These are phyloP conservation scores for Alternaria longipes DNA, from an alignment of 2,329 filamentous ascomycete species.

Conservation along the genomic window DNA sequence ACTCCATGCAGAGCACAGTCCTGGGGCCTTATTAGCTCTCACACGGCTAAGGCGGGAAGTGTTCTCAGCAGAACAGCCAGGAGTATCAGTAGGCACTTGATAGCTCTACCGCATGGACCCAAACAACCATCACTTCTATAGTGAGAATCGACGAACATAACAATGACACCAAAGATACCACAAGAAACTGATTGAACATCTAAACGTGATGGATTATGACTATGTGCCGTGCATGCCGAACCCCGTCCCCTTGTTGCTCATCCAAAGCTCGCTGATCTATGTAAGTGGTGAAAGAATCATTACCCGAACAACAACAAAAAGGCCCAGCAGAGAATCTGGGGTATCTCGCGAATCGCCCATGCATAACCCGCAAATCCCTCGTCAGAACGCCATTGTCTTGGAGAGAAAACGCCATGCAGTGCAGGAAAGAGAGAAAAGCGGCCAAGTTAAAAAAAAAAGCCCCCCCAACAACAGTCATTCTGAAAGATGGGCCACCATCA, in stretches of 20 bases:
- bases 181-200: constrained; percentile 1
- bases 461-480: background rate
- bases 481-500: background rate
- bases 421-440: constrained; percentile 4
- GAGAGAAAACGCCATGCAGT: constrained; percentile 15
- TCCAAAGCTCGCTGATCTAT: constrained; percentile 14
- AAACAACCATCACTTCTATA: background rate
- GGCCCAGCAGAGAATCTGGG: constrained; percentile 13
- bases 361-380: background rate
- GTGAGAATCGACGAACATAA: background rate
- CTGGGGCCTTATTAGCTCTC: background rate
- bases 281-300: constrained; percentile 6
- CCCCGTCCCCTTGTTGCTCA: constrained; percentile 8
- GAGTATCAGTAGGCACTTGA: background rate
- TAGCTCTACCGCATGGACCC: background rate
- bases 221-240: constrained; percentile 12
- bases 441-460: background rate
- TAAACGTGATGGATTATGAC: constrained; percentile 18
- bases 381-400: background rate
- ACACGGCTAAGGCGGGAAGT: background rate
- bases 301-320: constrained; percentile 1
- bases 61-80: background rate
- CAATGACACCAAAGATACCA: constrained; percentile 1
- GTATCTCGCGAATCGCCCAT: constrained; percentile 15
- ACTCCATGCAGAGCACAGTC: background rate